A percentile compares a stretch with the other conserved stretches of the same genome.
These are phyloP conservation scores for Phytophthora hibernalis DNA, from an alignment of 352 stramenopile genomes.

Conservation along the genomic window DNA sequence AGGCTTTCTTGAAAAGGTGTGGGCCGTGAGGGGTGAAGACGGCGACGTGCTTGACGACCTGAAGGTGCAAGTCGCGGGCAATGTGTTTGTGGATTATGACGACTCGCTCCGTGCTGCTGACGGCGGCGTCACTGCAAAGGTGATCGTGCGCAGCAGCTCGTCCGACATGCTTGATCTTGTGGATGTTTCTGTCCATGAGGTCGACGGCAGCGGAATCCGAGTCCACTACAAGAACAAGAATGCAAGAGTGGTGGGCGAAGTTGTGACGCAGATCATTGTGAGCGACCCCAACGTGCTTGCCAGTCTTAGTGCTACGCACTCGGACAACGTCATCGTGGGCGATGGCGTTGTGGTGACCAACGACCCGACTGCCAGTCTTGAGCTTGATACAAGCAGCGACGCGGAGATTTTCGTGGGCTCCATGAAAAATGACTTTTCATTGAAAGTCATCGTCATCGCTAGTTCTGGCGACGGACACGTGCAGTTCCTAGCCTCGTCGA, in stretches of 20 bases:
- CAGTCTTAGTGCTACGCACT: slow-evolving; percentile 9
- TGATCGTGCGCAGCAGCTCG: slow-evolving; percentile 40
- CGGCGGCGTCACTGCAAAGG: slow-evolving; percentile 27
- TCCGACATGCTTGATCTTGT: slow-evolving; percentile 38
- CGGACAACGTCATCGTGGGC: slow-evolving; percentile 40
- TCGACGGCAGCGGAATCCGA: slow-evolving; percentile 33
- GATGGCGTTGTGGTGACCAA: slow-evolving; percentile 46
- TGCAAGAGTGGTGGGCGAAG: slow-evolving; percentile 29
- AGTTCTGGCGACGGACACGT: slow-evolving; percentile 28
- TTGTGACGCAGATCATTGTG: slow-evolving; percentile 45
- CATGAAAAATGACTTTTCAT: slow-evolving; percentile 9
- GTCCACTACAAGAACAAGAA: slow-evolving; percentile 59
- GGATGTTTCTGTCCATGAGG: slow-evolving; percentile 36
- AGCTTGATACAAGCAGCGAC: slow-evolving; percentile 32
- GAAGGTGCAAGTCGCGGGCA: slow-evolving; percentile 37
- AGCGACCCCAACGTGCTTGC: slow-evolving; percentile 33
- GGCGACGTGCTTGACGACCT: slow-evolving; percentile 30
- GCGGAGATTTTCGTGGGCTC: slow-evolving; percentile 29
- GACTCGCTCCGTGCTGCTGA: slow-evolving; percentile 23
- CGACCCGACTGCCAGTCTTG: slow-evolving; percentile 32
- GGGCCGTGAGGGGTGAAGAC: slow-evolving; percentile 32
- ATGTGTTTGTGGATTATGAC: slow-evolving; percentile 54
- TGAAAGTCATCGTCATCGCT: slow-evolving; percentile 23
- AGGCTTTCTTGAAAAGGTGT: slow-evolving; percentile 38
- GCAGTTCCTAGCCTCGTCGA: slow-evolving; percentile 34